Evolutionary conservation across 768 basidiomycete genomes (phyloP), one percentile per base, ranked within the genome.

Genomic region (Leccinum aurantiacum): DNA sequence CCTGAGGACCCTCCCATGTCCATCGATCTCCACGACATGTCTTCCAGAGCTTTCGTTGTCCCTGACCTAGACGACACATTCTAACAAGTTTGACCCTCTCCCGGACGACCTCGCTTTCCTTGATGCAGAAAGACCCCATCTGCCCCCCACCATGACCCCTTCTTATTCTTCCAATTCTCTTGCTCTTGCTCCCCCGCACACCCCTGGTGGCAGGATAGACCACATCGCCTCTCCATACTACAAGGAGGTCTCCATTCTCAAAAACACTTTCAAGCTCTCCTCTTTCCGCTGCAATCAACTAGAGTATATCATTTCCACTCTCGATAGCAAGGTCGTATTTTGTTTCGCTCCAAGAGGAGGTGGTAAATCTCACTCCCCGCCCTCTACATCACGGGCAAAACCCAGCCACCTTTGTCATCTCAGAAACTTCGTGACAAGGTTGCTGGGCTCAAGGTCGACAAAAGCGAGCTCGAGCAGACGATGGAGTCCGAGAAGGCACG

Each of bases 311-410:
- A 82, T 84, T 49, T 89, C 89, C 15, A 86, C 91, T 0, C 76
- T 99, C 72, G 78, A 80, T 2, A 93, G 90, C 8, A 83, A 80
- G 57, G 96, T 98, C 67, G 92, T 93, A n/a, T 94, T 98, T 64
- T 92, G 98, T 17, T 81, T 98, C 8, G 95, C 98, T 86, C 97
- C 97, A 1, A 99, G 97, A 1, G 95, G 94, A 38, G 94, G 94
- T 4, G 93, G 93, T 2, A 95, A 95, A 76, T 91, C 89, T 67
- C 77, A 94, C 86, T 98, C 1, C 97, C 97, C 0, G 95, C 94
- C 2, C 80, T 97, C 35, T 91, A 94, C 67, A 74, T 76, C 38
- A 76, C 76, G 6, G 92, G 91, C 3, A 82, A 77, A 67, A 93
- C 90, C 0, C 78, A 77, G 54, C 97, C 4, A 93, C 95, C 0